These are phyloP conservation scores for Xylariaceae sp. DNA, from an alignment of 2,329 filamentous ascomycete genomes.

Conservation along the genomic window DNA sequence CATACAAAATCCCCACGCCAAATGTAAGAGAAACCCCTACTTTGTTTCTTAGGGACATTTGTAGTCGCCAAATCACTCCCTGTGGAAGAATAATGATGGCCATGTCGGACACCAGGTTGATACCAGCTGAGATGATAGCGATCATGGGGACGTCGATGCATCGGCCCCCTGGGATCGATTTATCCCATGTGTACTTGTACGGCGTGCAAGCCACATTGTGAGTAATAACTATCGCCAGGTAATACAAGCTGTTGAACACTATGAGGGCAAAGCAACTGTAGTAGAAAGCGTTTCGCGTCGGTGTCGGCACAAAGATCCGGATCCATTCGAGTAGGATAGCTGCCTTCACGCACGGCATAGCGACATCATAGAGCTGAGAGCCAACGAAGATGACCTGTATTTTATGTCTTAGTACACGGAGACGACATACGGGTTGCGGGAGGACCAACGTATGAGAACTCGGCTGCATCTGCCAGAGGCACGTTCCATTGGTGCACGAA, in stretches of 20 bases:
- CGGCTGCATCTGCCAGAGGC: conserved; percentile 1
- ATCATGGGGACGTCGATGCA: conserved; percentile 9
- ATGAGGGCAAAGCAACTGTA: not conserved
- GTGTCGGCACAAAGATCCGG: conserved; percentile 5
- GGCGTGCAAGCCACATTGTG: not conserved
- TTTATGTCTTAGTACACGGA: not conserved
- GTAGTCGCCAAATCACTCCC: conserved; percentile 22
- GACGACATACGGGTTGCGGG: not conserved
- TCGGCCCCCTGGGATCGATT: conserved; percentile 10
- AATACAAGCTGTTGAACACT: not conserved
- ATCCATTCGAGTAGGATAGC: conserved; percentile 5
- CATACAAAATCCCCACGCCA: conserved; percentile 20
- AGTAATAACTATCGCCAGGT: not conserved
- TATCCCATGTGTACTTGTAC: conserved; percentile 10
- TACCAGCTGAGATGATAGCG: conserved; percentile 9
- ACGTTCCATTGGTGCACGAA: conserved; percentile 8
- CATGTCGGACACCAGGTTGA: conserved; percentile 21
- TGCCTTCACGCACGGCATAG: conserved; percentile 2
- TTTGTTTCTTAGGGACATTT: conserved; percentile 22
- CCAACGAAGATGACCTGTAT: conserved; percentile 2
- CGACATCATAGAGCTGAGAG: conserved; percentile 2
- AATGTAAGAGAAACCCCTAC: conserved; percentile 24
- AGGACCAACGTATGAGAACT: conserved; percentile 5
- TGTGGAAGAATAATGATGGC: conserved; percentile 25
- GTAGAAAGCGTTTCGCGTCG: conserved; percentile 1